Base-by-base conservation (phyloP, 805 yeast genomes). In the Nakazawaea populi region DNA sequence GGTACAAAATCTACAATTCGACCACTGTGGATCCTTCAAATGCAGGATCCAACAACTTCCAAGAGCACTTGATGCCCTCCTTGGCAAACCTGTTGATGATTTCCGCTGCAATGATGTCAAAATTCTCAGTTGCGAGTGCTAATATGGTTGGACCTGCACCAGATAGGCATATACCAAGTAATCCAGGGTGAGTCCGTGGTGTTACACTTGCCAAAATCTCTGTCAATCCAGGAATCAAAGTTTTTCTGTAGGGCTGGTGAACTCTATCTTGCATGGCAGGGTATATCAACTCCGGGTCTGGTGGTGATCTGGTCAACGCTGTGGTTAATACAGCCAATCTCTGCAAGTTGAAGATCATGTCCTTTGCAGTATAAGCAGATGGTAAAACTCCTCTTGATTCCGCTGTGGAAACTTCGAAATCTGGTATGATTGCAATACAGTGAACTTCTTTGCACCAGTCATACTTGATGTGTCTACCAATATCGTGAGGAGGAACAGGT, bases 101-200 rank as follows among this genome's bases (percentile, higher is more conserved):
- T 48, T 83, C 87, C 5, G 66, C 64, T 6, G 99, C 96, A 59
- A 94, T 90, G 10, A 72, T 75, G 6, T 90, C 97, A 59, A 83
- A 94, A 66, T 89, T 87, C 18, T 80, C 85, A 4, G 97, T 90
- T 4, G 99, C 98, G 55, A 94, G 76, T 41, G 96, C 96, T 56
- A 94, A 73, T 52, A 94, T 91, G 6, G 99, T 94, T 52, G 99
- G 99, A 7, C 99, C 99, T 6, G 99, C 99, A 48, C 99, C 99
- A 30, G 96, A 87, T 52, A 94, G 75, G 66, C 99, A 94, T 59
- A 94, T 89, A 48, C 99, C 99, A 52, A 94, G 75, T 45, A 91
- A 75, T 4, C 97, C 97, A 1, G 85, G 85, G 64, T 88, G 87
- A 5, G 87, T 74, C 43, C 79, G 75, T 42, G 98, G 96, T 0